Evolutionary conservation across 495 filamentous ascomycete species (phyloP).

Genomic region (Sphaerosporella brunnea): DNA sequence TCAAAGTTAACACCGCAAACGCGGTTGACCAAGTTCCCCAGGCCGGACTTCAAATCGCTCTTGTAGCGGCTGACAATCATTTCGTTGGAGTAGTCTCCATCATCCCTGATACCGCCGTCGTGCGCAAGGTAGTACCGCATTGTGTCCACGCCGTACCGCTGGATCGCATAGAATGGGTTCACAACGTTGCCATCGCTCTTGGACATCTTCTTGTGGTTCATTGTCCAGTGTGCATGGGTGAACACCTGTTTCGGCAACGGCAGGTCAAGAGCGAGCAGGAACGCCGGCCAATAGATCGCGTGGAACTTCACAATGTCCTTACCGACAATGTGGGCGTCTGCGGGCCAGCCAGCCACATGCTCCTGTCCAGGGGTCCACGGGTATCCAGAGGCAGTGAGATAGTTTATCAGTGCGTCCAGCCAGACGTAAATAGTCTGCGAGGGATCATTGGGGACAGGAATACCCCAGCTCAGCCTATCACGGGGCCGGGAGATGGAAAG

Average conservation of each 20-base stretch:
- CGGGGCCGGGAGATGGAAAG: constrained; percentile 73
- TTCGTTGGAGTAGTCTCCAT: constrained; percentile 68
- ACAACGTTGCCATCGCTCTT: constrained; percentile 91
- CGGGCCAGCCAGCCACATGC: constrained; percentile 57
- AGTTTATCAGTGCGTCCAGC: constrained; percentile 91
- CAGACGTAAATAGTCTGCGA: constrained; percentile 93
- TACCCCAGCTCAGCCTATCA: constrained; percentile 70
- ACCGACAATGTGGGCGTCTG: constrained; percentile 76
- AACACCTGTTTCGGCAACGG: constrained; percentile 67
- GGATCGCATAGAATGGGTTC: constrained; percentile 80
- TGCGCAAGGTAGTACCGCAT: constrained; percentile 76
- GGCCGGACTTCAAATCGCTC: constrained; percentile 48
- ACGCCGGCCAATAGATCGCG: constrained; percentile 93
- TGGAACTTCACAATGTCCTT: constrained; percentile 96
- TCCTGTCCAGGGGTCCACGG: constrained; percentile 50
- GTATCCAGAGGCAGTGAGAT: constrained; percentile 72
- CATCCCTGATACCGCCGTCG: constrained; percentile 54
- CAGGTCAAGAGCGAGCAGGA: constrained; percentile 75
- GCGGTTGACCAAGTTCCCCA: constrained; percentile 65
- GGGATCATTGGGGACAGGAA: constrained; percentile 67
- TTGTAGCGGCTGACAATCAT: constrained; percentile 61
- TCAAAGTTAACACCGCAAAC: constrained; percentile 51
- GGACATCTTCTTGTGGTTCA: constrained; percentile 80
- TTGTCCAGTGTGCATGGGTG: constrained; percentile 87
- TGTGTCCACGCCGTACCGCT: constrained; percentile 69